Conservation (phyloP, 768 basidiomycete species). For the Gloeopeniophorella convolvens region DNA sequence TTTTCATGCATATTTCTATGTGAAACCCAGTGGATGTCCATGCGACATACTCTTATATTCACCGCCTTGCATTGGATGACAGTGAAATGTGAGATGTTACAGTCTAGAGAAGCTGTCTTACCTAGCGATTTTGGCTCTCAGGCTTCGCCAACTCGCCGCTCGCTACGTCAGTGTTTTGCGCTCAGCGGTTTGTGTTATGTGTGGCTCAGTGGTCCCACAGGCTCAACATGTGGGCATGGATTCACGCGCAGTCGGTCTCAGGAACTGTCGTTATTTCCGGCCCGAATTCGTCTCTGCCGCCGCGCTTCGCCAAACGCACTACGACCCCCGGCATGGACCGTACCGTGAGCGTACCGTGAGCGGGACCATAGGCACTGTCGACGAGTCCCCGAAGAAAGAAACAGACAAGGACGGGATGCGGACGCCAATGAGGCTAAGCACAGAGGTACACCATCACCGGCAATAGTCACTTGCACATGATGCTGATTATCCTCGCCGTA, state of each 20-base stretch:
- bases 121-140: too few species aligned
- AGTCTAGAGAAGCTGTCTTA: too few species aligned
- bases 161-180: not conserved
- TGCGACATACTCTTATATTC: not conserved
- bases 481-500: too few species aligned
- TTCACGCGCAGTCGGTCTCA: not conserved
- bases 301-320: too few species aligned
- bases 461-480: too few species aligned
- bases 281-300: not conserved
- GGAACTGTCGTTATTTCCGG: not conserved
- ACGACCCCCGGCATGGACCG: too few species aligned
- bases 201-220: not conserved
- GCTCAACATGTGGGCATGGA: conserved; percentile 1
- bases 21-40: not conserved
- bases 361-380: too few species aligned
- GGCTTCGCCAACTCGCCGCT: not conserved
- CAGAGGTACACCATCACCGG: too few species aligned
- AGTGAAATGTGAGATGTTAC: conserved; percentile 2
- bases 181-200: not conserved
- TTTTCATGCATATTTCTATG: not conserved
- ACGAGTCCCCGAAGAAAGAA: too few species aligned
- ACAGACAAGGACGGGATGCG: too few species aligned
- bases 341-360: too few species aligned
- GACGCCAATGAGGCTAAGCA: too few species aligned
- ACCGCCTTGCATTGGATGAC: not conserved